phyloP scores from a whole-genome alignment of 129 eudicot species.

The Arctium lappa region DNA sequence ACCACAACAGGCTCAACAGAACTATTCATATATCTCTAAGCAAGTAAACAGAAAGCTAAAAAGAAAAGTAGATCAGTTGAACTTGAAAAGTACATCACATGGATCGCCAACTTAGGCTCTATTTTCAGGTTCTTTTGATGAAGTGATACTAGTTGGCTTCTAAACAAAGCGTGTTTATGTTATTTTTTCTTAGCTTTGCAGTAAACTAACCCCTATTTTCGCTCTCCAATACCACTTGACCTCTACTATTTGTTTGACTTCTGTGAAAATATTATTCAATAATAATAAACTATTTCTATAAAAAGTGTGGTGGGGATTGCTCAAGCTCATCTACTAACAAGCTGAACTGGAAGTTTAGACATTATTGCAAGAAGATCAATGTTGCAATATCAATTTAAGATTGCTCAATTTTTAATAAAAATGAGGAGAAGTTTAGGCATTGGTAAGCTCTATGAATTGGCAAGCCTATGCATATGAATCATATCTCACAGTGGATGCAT shows the following conservation, averaged over 20 bases:
- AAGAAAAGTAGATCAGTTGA: not conserved
- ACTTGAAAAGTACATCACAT: not conserved
- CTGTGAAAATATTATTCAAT: not conserved
- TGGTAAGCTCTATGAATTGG: not conserved
- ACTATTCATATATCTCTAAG: not conserved
- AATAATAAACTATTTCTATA: not conserved
- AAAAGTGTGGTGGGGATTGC: not conserved
- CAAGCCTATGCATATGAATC: not conserved
- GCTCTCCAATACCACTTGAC: slow-evolving; percentile 2
- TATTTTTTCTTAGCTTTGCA: not conserved
- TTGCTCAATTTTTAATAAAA: not conserved
- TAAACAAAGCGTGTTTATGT: not conserved
- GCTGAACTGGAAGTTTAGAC: not conserved
- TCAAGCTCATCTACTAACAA: not conserved
- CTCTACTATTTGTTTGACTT: not conserved
- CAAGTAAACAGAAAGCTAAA: not conserved
- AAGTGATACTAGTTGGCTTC: not conserved
- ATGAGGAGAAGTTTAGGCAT: not conserved
- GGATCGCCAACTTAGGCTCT: not conserved
- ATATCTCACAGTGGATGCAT: not conserved
- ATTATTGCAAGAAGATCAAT: not conserved
- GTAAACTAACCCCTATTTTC: slow-evolving; percentile 2
- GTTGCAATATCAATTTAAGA: not conserved
- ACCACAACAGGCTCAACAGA: not conserved
- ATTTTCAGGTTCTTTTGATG: not conserved